Evolutionary conservation across 495 filamentous ascomycete species (phyloP).

Genomic region (Tuber melanosporum): DNA sequence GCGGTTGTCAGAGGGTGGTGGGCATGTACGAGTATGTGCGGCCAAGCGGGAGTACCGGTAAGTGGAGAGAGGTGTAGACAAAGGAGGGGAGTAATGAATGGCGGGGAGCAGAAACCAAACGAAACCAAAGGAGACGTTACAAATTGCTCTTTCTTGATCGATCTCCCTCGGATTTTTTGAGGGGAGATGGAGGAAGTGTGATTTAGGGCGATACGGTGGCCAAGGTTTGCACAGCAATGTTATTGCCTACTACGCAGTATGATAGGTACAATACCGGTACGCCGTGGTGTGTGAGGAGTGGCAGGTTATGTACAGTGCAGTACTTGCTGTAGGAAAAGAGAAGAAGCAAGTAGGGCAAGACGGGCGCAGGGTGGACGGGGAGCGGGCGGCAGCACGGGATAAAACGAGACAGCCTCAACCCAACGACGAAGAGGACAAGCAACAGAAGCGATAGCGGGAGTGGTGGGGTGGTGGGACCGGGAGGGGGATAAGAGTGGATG

Average conservation of each 20-base stretch:
- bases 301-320: neutral
- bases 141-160: neutral
- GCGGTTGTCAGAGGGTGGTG: neutral
- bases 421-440: neutral
- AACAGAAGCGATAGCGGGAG: neutral
- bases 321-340: neutral
- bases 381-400: neutral
- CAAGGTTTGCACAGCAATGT: neutral
- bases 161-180: neutral
- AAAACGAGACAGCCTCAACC: neutral
- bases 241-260: neutral
- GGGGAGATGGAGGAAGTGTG: neutral
- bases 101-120: neutral
- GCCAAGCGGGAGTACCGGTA: neutral
- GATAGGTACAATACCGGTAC: neutral
- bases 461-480: neutral
- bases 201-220: neutral
- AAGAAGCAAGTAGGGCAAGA: neutral
- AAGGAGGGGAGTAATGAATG: neutral
- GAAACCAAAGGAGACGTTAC: slow-evolving; percentile 2
- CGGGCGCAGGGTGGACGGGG: neutral
- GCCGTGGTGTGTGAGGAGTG: neutral
- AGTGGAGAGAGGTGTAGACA: neutral
- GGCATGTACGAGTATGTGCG: neutral
- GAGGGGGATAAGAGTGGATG: neutral